A percentile compares a stretch with the other conserved stretches of the same genome.
Conservation (phyloP, 768 basidiomycete species). For the Roridomyces roridus region DNA sequence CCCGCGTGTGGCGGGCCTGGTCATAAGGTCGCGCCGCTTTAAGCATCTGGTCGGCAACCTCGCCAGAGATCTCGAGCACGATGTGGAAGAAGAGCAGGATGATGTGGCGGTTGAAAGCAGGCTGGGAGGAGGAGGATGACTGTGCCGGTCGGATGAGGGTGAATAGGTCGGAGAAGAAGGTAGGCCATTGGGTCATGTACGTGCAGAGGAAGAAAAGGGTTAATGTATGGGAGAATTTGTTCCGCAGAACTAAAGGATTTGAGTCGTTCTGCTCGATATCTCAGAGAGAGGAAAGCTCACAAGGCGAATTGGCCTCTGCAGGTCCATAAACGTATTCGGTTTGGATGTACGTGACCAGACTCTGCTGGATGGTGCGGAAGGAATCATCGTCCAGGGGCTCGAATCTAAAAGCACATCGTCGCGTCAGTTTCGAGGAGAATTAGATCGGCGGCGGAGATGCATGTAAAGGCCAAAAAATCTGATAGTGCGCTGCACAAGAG, state of each 20-base stretch:
- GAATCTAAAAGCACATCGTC: conserved; percentile 48
- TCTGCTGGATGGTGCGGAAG: conserved; percentile 75
- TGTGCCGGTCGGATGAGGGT: conserved; percentile 70
- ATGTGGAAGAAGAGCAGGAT: conserved; percentile 91
- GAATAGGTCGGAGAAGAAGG: conserved; percentile 83
- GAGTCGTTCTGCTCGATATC: conserved; percentile 8
- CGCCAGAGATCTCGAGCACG: conserved; percentile 92
- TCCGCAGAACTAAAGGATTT: conserved; percentile 73
- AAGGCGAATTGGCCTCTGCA: conserved; percentile 81
- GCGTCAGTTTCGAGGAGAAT: conserved; percentile 16
- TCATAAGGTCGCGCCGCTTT: conserved; percentile 84
- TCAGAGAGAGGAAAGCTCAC: conserved; percentile 54
- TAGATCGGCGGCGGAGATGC: conserved; percentile 6
- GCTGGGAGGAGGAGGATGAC: conserved; percentile 57
- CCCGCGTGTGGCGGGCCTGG: conserved; percentile 75
- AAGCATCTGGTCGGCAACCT: conserved; percentile 95
- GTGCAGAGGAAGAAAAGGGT: conserved; percentile 89
- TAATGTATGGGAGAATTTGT: conserved; percentile 93
- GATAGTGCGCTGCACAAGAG: conserved; percentile 11
- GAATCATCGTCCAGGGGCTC: conserved; percentile 73
- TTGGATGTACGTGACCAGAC: conserved; percentile 82
- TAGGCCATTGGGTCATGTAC: conserved; percentile 85
- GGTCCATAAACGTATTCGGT: conserved; percentile 87
- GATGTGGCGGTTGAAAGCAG: conserved; percentile 81
- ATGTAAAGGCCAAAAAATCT: conserved; percentile 2